These are phyloP conservation scores for Mortierella sp. DNA, from an alignment of 371 early-diverging fungal species.

Conservation along the genomic window DNA sequence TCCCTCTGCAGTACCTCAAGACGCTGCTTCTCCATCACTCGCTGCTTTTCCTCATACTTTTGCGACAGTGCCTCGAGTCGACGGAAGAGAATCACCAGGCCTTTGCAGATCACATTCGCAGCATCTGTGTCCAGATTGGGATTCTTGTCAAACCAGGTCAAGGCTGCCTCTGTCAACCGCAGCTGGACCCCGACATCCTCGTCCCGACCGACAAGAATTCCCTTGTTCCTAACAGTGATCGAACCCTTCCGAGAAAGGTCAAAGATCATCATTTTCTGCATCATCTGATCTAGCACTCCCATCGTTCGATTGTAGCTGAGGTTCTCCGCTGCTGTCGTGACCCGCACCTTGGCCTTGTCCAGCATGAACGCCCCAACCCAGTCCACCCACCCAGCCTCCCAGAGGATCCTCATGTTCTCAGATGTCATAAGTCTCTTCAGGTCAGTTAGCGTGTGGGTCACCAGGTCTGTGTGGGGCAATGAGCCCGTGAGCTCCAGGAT, in stretches of 20 bases:
- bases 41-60: constrained; percentile 47
- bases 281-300: constrained; percentile 50
- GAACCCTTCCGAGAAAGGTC: constrained; percentile 55
- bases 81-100: constrained; percentile 43
- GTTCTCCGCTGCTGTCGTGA: constrained; percentile 50
- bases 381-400: constrained; percentile 57
- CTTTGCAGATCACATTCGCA: constrained; percentile 44
- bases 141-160: constrained; percentile 51
- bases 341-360: constrained; percentile 46
- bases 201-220: constrained; percentile 42
- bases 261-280: constrained; percentile 60
- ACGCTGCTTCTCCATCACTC: constrained; percentile 25
- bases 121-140: constrained; percentile 54
- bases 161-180: constrained; percentile 46
- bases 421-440: constrained; percentile 56
- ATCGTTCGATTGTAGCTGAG: constrained; percentile 50
- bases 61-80: constrained; percentile 45
- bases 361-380: constrained; percentile 54
- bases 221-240: constrained; percentile 45
- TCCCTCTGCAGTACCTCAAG: constrained; percentile 17
- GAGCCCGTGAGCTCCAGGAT: constrained; percentile 54
- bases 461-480: constrained; percentile 50
- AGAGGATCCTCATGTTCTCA: constrained; percentile 56
- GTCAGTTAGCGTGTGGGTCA: constrained; percentile 55
- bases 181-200: constrained; percentile 51